Percentiles rank a stretch among this genome's conserved stretches.
These are phyloP conservation scores for Aspergillus nidulans DNA, from an alignment of 495 filamentous ascomycete species.

Conservation along the genomic window DNA sequence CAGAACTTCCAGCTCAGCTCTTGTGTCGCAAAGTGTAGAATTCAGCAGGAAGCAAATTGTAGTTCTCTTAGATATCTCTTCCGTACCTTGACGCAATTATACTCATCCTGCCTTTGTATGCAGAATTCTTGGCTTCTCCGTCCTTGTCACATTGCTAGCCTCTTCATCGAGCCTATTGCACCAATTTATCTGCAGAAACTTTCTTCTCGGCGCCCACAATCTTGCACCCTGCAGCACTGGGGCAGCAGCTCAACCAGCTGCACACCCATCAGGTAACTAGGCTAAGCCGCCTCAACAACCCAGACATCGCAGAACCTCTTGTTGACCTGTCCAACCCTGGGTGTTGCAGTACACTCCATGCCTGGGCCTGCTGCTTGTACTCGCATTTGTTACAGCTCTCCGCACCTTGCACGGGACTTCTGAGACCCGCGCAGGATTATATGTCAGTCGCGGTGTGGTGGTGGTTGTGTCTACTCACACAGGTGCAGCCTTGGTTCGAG, in stretches of 20 bases:
- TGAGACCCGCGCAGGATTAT: too few relatives aligned
- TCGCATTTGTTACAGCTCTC: constrained; percentile 26
- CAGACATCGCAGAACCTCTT: constrained; percentile 50
- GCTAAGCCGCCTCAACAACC: constrained; percentile 58
- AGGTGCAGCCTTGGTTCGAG: too few relatives aligned
- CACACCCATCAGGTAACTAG: constrained; percentile 69
- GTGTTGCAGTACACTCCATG: constrained; percentile 58
- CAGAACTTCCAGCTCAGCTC: constrained; percentile 6
- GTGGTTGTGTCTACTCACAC: too few relatives aligned
- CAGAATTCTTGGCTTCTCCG: constrained; percentile 61
- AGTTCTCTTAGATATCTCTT: constrained; percentile 61
- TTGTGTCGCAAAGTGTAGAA: constrained; percentile 60
- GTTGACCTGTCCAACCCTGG: constrained; percentile 60
- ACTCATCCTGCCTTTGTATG: constrained; percentile 66
- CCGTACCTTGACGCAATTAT: constrained; percentile 69
- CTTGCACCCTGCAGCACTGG: constrained; percentile 52
- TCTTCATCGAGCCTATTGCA: constrained; percentile 69
- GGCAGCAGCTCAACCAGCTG: constrained; percentile 65
- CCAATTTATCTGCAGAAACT: constrained; percentile 51
- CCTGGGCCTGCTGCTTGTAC: constrained; percentile 24
- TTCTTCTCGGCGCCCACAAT: constrained; percentile 87
- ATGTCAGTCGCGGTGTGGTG: too few relatives aligned
- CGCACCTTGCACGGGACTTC: constrained; percentile 76
- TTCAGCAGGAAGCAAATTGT: constrained; percentile 63
- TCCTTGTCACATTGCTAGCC: constrained; percentile 78